These are phyloP conservation scores for Nigrospora oryzae DNA, from an alignment of 2,329 filamentous ascomycete species.

Conservation along the genomic window DNA sequence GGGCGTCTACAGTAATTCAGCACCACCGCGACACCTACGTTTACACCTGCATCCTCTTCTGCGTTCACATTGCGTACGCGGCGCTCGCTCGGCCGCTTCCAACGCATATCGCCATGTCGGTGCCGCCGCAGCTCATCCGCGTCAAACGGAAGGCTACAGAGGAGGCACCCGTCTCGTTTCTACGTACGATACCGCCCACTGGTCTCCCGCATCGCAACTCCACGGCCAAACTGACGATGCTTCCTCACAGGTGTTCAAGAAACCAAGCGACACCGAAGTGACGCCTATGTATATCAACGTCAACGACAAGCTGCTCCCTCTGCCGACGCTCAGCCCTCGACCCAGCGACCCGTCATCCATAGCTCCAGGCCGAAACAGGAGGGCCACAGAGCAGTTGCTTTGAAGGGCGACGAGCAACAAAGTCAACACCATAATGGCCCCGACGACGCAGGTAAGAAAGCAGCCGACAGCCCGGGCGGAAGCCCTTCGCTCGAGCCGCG, in stretches of 20 bases:
- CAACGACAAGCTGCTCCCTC: constrained; percentile 26
- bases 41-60: neutral
- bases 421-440: constrained; percentile 6
- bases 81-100: neutral
- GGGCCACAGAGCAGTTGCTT: constrained; percentile 6
- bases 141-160: constrained; percentile 53
- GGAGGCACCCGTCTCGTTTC: constrained; percentile 43
- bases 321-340: constrained; percentile 11
- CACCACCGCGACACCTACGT: neutral
- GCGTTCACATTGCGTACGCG: neutral
- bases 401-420: constrained; percentile 11
- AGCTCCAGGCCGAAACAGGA: constrained; percentile 32
- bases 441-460: neutral
- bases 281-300: constrained; percentile 48
- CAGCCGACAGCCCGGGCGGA: constrained; percentile 1
- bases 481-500: constrained; percentile 28
- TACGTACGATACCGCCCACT: constrained; percentile 31
- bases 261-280: constrained; percentile 44
- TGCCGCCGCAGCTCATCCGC: constrained; percentile 50
- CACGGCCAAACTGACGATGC: neutral
- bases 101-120: constrained; percentile 33
- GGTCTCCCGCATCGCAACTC: constrained; percentile 2
- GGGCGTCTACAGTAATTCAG: no score
- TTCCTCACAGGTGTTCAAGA: constrained; percentile 37
- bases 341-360: constrained; percentile 36